Evolutionary conservation across 805 yeast genomes (phyloP), one percentile per base, ranked within the genome.

Genomic region (Candida palmyrensis): DNA sequence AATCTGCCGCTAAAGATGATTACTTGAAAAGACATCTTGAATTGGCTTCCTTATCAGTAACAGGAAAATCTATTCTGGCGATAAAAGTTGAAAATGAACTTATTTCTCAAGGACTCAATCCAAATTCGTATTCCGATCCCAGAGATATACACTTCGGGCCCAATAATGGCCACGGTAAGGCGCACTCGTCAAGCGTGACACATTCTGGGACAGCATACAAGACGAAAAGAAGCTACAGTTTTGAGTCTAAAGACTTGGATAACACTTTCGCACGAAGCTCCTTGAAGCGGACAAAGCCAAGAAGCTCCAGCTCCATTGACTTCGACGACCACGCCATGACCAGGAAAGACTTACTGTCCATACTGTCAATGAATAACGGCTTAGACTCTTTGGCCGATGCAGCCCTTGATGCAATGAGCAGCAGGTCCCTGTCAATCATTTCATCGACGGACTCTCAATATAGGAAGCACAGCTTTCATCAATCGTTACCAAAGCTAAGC

Each of bases 21-120:
- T 36, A 45, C 24, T 47, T 76, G 18, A 59, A 66, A 27, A 59
- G 57, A 29, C 80, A 79, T 9, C 48, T 76, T 24, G 79, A 75
- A 42, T 65, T 71, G 21, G 81, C 82, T 0, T 68, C 79, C 0
- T 32, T 74, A 3, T 72, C 79, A 0, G 70, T 77, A 6, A 70
- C 78, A 1, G 82, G 82, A 0, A 73, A 66, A 43, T 59, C 79
- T 0, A 57, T 74, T 4, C 55, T 60, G 33, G 77, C 73, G 32
- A 66, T 77, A 20, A 71, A 76, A 37, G 49, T 61, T 17, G 77
- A 73, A 14, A 68, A 66, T 39, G 69, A 66, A n/a, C 49, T 71
- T 13, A 66, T 72, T 13, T 66, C 70, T 5, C 55, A 62, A 40
- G 81, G 81, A 0, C 57, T 66, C 25, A 73, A 72, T 33, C 81